Conservation (phyloP, 257 asterid genomes). For the Solanum habrochaites region DNA sequence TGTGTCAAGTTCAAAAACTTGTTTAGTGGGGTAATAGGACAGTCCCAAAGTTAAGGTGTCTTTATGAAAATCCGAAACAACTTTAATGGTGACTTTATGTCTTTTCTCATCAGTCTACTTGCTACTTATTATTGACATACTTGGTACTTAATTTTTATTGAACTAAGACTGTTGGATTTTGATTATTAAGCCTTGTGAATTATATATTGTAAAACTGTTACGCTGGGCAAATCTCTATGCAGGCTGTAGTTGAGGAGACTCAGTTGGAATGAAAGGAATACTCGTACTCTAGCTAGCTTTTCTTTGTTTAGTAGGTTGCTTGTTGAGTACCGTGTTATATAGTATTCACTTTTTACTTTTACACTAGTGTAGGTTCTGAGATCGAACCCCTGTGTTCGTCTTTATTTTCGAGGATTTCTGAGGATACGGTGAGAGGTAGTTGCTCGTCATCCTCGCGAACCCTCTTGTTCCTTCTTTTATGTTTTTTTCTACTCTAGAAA, state of each 20-base stretch:
- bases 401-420: not conserved
- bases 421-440: not conserved
- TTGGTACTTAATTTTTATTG: not conserved
- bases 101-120: too few relatives aligned
- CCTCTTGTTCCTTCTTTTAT: not conserved
- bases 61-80: too few relatives aligned
- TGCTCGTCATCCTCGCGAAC: not conserved
- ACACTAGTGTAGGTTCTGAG: not conserved
- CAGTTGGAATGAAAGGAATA: not conserved
- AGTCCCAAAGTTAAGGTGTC: too few relatives aligned
- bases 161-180: not conserved
- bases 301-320: not conserved
- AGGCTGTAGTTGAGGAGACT: not conserved
- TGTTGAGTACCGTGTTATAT: not conserved
- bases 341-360: too few relatives aligned
- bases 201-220: not conserved
- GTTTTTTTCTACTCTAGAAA: not conserved
- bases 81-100: too few relatives aligned
- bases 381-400: not conserved
- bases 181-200: not conserved
- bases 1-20: too few relatives aligned
- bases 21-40: too few relatives aligned
- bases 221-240: not conserved
- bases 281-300: too few relatives aligned
- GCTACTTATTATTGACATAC: not conserved